Evolutionary conservation across 257 asterid species (phyloP).

Genomic region (Penstemon newberryi): DNA sequence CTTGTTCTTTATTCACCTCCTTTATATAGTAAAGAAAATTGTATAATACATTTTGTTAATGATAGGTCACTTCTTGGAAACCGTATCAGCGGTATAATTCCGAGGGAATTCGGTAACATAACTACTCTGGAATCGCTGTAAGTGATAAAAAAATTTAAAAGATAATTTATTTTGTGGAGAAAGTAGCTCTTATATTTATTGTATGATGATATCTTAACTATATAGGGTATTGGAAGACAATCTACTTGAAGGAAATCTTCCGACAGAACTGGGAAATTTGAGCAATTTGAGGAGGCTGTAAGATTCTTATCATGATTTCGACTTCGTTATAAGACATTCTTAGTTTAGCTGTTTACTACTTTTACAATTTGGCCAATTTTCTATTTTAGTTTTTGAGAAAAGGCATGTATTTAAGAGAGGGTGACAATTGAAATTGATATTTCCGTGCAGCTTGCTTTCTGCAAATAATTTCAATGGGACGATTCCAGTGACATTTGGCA

Average conservation of each 20-base stretch:
- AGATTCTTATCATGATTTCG: conserved; percentile 33
- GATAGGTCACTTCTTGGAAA: conserved; percentile 75
- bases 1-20: not conserved
- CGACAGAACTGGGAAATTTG: conserved; percentile 63
- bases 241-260: conserved; percentile 79
- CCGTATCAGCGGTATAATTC: conserved; percentile 69
- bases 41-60: conserved; percentile 12
- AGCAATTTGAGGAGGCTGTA: conserved; percentile 65
- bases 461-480: conserved; percentile 77
- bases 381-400: too few relatives aligned
- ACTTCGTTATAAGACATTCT: not conserved
- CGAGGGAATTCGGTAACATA: conserved; percentile 72
- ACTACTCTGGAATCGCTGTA: conserved; percentile 65
- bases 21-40: not conserved
- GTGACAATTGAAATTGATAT: not conserved
- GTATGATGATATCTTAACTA: conserved; percentile 26
- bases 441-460: conserved; percentile 64
- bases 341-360: too few relatives aligned
- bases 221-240: conserved; percentile 75
- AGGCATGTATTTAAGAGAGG: too few relatives aligned
- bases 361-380: too few relatives aligned
- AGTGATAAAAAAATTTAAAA: conserved; percentile 40
- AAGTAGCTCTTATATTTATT: conserved; percentile 27
- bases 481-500: conserved; percentile 57
- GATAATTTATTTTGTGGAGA: conserved; percentile 15